Base-by-base conservation (phyloP, 2,329 filamentous ascomycete genomes). In the Colletotrichum euphorbiae region DNA sequence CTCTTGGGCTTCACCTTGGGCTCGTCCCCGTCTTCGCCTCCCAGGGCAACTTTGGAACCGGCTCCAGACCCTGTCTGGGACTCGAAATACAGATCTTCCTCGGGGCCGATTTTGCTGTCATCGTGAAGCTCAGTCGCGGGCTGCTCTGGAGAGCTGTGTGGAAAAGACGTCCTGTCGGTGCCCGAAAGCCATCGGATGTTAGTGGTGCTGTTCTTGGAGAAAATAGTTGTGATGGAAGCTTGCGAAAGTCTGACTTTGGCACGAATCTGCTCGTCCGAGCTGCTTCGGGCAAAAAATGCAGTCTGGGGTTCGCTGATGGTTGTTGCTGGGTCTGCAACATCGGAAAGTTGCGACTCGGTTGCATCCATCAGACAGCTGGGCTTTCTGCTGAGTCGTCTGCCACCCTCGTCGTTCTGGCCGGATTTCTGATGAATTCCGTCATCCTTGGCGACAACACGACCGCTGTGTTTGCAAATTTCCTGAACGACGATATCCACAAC, bases 241-340 rank as follows among this genome's bases (percentile, higher is more conserved):
- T 61, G 24, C 13, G 40, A 21, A 13, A 31, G 67, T 11, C 70
- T 71, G 31, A 69, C 63, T 57, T 65, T 76, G 2, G 71, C 73
- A 21, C 69, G 62, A 3, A 73, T 62, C 28, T 73, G 71, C 42
- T 71, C 71, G 54, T 76, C 71, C 1, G 55, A 60, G 8, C 69
- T 60, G 36, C 71, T 71, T 7, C 73, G 62, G 12, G 67, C 72
- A 6, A 77, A 67, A 36, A 78, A 79, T 2, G 75, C 74, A 11
- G 77, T 75, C 40, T 69, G 72, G 6, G 78, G 77, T 24, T 76
- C 21, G 64, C 72, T 79, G 46, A 80, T 74, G 0, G 78, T 80
- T 1, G 75, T 79, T 4, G 76, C 75, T 50, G 78, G 75, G 46
- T 78, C 77, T 15, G 73, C 74, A 9, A 63, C 51, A 6, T 69